Conservation (phyloP, 768 basidiomycete genomes). For the Suillus clintonianus region DNA sequence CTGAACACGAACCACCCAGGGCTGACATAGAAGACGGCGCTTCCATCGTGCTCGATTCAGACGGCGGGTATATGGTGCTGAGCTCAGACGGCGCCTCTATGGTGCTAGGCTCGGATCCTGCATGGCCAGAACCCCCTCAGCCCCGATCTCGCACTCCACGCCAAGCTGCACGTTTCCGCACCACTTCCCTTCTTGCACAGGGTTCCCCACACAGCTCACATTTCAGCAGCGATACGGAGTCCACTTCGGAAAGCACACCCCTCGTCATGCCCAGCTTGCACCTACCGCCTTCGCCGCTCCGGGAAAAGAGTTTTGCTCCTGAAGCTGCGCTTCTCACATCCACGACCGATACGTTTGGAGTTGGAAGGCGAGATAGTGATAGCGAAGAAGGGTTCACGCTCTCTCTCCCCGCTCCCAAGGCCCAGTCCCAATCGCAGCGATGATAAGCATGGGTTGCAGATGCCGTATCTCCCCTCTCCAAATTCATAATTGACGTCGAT, state of each 20-base stretch:
- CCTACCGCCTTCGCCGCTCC: conserved; percentile 17
- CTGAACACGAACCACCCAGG: conserved; percentile 44
- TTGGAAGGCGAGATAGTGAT: conserved; percentile 31
- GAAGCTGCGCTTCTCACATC: conserved; percentile 32
- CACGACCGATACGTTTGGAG: conserved; percentile 41
- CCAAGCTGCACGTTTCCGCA: conserved; percentile 28
- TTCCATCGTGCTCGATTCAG: neutral
- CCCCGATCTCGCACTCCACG: conserved; percentile 23
- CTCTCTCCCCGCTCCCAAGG: conserved; percentile 31
- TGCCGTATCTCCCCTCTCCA: conserved; percentile 56
- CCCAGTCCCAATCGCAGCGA: conserved; percentile 43
- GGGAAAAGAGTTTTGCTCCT: conserved; percentile 16
- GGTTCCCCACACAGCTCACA: conserved; percentile 53
- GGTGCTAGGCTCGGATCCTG: neutral
- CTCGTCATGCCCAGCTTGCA: conserved; percentile 25
- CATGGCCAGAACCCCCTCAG: conserved; percentile 27
- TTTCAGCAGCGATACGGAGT: conserved; percentile 43
- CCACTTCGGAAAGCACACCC: conserved; percentile 24
- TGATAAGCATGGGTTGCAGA: conserved; percentile 66
- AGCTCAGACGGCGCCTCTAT: neutral
- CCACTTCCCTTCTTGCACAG: conserved; percentile 28
- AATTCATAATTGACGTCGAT: conserved; percentile 67
- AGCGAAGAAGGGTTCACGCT: conserved; percentile 18
- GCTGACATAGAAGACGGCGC: neutral
- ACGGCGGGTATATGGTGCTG: neutral